phyloP scores from a whole-genome alignment of 2,329 filamentous ascomycete genomes.

The Mollisia scopiformis region DNA sequence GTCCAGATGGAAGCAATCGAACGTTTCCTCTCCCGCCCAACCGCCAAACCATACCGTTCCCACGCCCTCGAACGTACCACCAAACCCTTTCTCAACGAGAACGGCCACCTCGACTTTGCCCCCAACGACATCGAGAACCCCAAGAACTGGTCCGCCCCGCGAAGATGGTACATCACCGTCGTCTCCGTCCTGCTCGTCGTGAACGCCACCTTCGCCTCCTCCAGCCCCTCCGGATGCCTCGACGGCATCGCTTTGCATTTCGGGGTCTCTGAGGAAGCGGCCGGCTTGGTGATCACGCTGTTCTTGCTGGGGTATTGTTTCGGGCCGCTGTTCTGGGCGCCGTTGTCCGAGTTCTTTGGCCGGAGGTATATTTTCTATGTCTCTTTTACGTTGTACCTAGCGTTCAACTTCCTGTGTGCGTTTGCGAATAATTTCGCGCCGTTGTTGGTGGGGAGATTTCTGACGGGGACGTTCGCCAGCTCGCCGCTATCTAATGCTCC shows the following conservation, averaged over 20 bases:
- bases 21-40: conserved; percentile 31
- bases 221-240: conserved; percentile 44
- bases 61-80: conserved; percentile 17
- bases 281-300: conserved; percentile 45
- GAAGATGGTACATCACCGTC: conserved; percentile 45
- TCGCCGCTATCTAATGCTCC: conserved; percentile 64
- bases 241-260: conserved; percentile 41
- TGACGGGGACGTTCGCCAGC: conserved; percentile 64
- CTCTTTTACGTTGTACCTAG: conserved; percentile 59
- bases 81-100: conserved; percentile 22
- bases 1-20: conserved; percentile 29
- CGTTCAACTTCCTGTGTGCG: conserved; percentile 64
- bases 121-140: conserved; percentile 48
- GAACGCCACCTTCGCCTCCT: conserved; percentile 46
- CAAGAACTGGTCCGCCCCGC: conserved; percentile 38
- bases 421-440: conserved; percentile 60
- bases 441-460: conserved; percentile 68
- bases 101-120: conserved; percentile 43
- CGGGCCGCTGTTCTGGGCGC: conserved; percentile 48
- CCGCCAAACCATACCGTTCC: conserved; percentile 33
- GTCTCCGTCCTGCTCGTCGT: conserved; percentile 43
- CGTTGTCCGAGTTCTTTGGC: conserved; percentile 55
- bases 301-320: conserved; percentile 50
- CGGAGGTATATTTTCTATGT: conserved; percentile 61
- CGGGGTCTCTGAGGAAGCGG: conserved; percentile 40